phyloP scores from a whole-genome alignment of 176 grass and related monocot genomes.

The Juncus inflexus region DNA sequence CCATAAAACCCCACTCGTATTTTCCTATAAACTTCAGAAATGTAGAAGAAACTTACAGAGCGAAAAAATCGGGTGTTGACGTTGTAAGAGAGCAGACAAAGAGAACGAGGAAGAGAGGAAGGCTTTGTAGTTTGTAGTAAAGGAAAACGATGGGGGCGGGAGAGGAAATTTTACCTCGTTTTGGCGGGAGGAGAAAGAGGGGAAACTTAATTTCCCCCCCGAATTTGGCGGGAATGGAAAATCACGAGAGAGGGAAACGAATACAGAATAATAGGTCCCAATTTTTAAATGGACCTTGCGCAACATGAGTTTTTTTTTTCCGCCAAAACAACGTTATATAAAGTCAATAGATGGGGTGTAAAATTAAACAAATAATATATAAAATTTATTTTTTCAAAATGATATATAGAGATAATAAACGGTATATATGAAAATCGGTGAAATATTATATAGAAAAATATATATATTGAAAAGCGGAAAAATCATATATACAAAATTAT shows the following conservation, averaged over 20 bases:
- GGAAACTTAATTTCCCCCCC: not conserved
- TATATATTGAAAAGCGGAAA: too few relatives aligned
- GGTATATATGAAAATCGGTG: too few relatives aligned
- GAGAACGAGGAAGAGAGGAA: not conserved
- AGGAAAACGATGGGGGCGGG: not conserved
- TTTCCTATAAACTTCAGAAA: not conserved
- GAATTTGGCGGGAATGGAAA: conserved; percentile 11
- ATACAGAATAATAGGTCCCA: not conserved
- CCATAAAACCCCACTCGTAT: not conserved
- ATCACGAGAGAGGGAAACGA: not conserved
- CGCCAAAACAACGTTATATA: not conserved
- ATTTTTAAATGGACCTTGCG: too few relatives aligned
- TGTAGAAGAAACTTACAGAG: not conserved
- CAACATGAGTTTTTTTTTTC: not conserved
- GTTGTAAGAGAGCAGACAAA: conserved; percentile 3
- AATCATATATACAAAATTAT: too few relatives aligned
- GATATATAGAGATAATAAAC: too few relatives aligned
- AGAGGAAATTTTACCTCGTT: not conserved
- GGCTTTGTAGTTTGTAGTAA: too few relatives aligned
- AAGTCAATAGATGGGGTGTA: too few relatives aligned
- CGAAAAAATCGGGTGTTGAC: not conserved
- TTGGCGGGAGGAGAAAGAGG: not conserved
- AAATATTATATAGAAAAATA: too few relatives aligned
- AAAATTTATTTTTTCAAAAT: too few relatives aligned
- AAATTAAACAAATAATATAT: too few relatives aligned